phyloP scores from a whole-genome alignment of 176 grass and related monocot genomes.

The Leersia perrieri region DNA sequence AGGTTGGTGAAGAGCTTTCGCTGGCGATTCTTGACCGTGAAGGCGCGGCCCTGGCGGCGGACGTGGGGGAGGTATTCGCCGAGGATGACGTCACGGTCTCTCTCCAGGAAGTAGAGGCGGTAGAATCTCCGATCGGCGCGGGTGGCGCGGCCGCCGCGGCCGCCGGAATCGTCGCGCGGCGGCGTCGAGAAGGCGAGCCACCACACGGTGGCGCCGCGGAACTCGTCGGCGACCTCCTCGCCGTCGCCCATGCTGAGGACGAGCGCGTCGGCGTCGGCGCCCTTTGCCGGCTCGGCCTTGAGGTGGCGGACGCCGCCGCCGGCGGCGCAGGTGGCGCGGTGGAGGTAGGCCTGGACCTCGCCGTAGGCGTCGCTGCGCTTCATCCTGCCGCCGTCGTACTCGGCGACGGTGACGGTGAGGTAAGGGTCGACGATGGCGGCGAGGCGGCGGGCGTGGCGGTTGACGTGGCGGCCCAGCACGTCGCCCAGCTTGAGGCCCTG shows the following conservation, averaged over 20 bases:
- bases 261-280: background rate
- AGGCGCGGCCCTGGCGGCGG: slow-evolving; percentile 3
- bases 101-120: slow-evolving; percentile 31
- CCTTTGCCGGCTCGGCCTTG: slow-evolving; percentile 22
- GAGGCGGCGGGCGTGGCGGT: background rate
- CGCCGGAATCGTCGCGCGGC: background rate
- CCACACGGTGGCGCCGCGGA: background rate
- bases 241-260: slow-evolving; percentile 27
- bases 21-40: slow-evolving; percentile 19
- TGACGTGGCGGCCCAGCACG: background rate
- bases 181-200: background rate
- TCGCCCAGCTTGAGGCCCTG: slow-evolving; percentile 15
- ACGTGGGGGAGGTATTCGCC: slow-evolving; percentile 31
- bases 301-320: slow-evolving; percentile 2
- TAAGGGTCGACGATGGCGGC: slow-evolving; percentile 22
- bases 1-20: slow-evolving; percentile 47
- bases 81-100: slow-evolving; percentile 32
- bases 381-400: slow-evolving; percentile 31
- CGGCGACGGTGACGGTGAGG: slow-evolving; percentile 21
- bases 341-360: slow-evolving; percentile 39
- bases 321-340: background rate
- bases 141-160: background rate
- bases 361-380: slow-evolving; percentile 18
- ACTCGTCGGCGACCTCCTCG: slow-evolving; percentile 49
- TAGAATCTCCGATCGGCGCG: background rate